phyloP scores from a whole-genome alignment of 164 flowering plant genomes.

The Dillenia turbinata region DNA sequence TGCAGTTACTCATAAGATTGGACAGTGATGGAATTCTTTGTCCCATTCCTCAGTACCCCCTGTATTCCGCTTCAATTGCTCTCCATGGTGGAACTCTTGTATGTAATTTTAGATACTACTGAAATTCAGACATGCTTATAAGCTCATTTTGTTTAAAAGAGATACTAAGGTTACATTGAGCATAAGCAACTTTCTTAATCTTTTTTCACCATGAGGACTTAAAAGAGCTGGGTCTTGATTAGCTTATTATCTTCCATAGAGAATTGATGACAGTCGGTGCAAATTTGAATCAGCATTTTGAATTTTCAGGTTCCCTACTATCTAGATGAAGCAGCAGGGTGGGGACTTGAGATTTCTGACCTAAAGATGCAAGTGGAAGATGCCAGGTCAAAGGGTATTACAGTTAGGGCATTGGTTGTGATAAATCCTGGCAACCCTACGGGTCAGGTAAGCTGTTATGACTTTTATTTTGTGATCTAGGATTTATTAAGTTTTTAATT shows the following conservation, averaged over 20 bases:
- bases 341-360: constrained; percentile 92
- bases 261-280: background rate
- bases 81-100: constrained; percentile 98
- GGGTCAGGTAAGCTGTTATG: constrained; percentile 66
- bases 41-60: constrained; percentile 97
- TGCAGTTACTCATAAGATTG: constrained; percentile 87
- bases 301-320: constrained; percentile 84
- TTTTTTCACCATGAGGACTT: too few relatives aligned
- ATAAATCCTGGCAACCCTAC: constrained; percentile 99
- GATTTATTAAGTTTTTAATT: background rate
- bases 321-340: constrained; percentile 88
- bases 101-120: constrained; percentile 17
- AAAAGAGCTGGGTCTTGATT: too few relatives aligned
- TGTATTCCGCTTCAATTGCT: constrained; percentile 96
- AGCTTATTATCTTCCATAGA: too few relatives aligned
- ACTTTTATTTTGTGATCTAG: background rate
- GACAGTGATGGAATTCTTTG: constrained; percentile 93
- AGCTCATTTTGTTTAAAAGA: too few relatives aligned
- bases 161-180: too few relatives aligned
- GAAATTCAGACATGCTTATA: too few relatives aligned
- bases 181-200: too few relatives aligned
- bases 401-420: constrained; percentile 91
- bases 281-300: background rate
- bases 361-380: constrained; percentile 72
- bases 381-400: constrained; percentile 72